These are phyloP conservation scores for Penicillium atrosanguineum DNA, from an alignment of 495 filamentous ascomycete genomes.

Conservation along the genomic window DNA sequence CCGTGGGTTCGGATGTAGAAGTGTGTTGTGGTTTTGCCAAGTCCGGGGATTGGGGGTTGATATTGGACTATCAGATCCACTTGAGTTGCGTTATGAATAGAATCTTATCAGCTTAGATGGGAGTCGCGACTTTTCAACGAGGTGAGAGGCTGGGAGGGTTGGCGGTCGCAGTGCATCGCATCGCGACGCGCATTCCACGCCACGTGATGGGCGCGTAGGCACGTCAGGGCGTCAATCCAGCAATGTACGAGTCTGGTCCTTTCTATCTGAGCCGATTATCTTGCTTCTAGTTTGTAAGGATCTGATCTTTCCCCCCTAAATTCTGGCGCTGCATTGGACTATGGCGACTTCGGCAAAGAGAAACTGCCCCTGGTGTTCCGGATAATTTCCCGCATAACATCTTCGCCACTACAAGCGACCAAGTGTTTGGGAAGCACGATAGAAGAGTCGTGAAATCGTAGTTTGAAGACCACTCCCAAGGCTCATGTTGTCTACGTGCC, in stretches of 20 bases:
- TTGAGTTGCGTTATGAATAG: neutral
- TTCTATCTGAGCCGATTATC: neutral
- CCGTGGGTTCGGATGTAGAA: constrained; percentile 26
- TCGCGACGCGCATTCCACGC: constrained; percentile 20
- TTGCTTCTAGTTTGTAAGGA: too few species aligned
- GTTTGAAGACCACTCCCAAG: too few species aligned
- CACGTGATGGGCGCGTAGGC: constrained; percentile 21
- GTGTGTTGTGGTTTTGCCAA: constrained; percentile 16
- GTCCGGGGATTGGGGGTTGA: constrained; percentile 3
- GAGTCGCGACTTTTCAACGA: constrained; percentile 10
- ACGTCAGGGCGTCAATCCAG: constrained; percentile 1
- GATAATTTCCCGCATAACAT: too few species aligned
- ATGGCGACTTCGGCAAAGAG: too few species aligned
- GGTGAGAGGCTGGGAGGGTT: constrained; percentile 10
- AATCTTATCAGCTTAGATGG: neutral
- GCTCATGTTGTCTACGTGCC: neutral
- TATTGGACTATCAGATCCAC: neutral
- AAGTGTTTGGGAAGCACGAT: too few species aligned
- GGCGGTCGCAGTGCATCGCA: constrained; percentile 11
- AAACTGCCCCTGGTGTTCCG: too few species aligned
- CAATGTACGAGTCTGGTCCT: neutral
- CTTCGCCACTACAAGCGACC: too few species aligned
- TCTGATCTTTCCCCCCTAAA: too few species aligned
- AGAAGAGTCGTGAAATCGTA: too few species aligned
- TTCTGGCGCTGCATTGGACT: too few species aligned